Evolutionary conservation across 192 early-diverging fungal species (phyloP).

Genomic region (Backusella macrospora): DNA sequence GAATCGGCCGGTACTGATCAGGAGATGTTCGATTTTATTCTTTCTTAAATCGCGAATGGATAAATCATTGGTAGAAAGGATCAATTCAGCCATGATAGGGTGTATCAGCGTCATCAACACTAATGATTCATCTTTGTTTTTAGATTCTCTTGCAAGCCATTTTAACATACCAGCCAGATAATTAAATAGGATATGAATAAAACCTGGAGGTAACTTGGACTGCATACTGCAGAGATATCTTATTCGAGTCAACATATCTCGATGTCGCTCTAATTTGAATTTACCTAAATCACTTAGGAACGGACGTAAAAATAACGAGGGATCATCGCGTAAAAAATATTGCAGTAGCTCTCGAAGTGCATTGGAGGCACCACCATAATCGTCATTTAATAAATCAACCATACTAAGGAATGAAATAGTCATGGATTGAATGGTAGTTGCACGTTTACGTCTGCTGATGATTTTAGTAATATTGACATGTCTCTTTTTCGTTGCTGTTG

Average conservation of each 20-base stretch:
- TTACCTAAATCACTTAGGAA: constrained; percentile 58
- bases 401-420: constrained; percentile 48
- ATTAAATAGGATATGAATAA: constrained; percentile 55
- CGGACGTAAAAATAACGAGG: constrained; percentile 51
- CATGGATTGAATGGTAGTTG: constrained; percentile 46
- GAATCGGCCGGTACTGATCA: constrained; percentile 52
- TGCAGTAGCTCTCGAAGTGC: constrained; percentile 46
- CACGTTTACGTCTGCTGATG: constrained; percentile 22
- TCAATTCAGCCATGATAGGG: constrained; percentile 53
- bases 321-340: constrained; percentile 58
- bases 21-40: constrained; percentile 59
- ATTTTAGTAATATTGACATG: constrained; percentile 26
- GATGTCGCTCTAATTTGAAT: constrained; percentile 37
- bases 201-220: constrained; percentile 52
- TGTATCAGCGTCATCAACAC: constrained; percentile 45
- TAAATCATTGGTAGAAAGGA: constrained; percentile 54
- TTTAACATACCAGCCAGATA: constrained; percentile 59
- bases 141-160: constrained; percentile 51
- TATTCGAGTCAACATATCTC: constrained; percentile 46
- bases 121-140: constrained; percentile 40
- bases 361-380: constrained; percentile 49
- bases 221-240: constrained; percentile 48
- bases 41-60: constrained; percentile 56
- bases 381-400: constrained; percentile 56
- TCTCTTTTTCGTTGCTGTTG: not conserved